A percentile compares a stretch with the other conserved stretches of the same genome.
Conservation (phyloP, 495 filamentous ascomycete genomes). For the Eremomyces bilateralis region DNA sequence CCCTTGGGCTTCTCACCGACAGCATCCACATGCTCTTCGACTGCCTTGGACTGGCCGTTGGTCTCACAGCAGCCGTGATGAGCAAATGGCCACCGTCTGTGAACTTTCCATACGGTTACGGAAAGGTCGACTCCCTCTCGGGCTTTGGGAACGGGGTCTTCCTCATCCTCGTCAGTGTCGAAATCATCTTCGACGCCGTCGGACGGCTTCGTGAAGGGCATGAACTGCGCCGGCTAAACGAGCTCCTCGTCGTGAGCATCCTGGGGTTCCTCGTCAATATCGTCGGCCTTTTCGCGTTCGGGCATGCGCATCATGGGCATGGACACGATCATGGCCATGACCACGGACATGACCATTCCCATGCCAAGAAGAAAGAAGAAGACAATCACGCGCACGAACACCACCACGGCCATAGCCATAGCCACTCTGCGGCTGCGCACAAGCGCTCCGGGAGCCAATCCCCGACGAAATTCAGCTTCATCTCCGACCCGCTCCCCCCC, state of each 20-base stretch:
- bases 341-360: constrained; percentile 43
- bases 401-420: constrained; percentile 18
- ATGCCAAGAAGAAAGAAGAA: constrained; percentile 11
- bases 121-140: constrained; percentile 89
- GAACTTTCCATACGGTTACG: constrained; percentile 83
- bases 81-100: constrained; percentile 87
- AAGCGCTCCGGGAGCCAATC: background rate
- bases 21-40: constrained; percentile 99
- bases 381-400: constrained; percentile 13
- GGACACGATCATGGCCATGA: constrained; percentile 31
- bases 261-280: constrained; percentile 77
- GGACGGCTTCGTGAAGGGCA: constrained; percentile 65
- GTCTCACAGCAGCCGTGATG: constrained; percentile 85
- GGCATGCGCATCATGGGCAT: constrained; percentile 36
- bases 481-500: constrained; percentile 14
- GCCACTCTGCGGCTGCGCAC: background rate
- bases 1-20: constrained; percentile 81
- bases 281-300: constrained; percentile 75
- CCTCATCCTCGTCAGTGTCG: constrained; percentile 83
- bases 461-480: background rate
- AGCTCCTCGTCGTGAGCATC: constrained; percentile 70
- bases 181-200: constrained; percentile 88
- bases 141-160: constrained; percentile 96
- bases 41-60: constrained; percentile 77
- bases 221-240: constrained; percentile 61